phyloP scores from a whole-genome alignment of 768 basidiomycete genomes.

The Lentinula sp. region DNA sequence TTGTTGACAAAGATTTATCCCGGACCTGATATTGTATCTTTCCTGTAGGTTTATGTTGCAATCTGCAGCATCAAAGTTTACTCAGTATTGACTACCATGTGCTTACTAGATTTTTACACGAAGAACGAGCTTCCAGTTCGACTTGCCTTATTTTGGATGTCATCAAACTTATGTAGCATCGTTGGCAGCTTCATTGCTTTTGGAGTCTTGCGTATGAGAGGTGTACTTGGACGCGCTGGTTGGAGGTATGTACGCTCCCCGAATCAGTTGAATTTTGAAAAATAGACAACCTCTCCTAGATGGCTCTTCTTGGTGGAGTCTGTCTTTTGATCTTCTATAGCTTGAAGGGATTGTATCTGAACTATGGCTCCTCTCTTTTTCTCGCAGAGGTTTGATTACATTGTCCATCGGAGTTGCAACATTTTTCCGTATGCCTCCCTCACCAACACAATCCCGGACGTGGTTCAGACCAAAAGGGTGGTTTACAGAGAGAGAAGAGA shows the following conservation, averaged over 20 bases:
- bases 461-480: slow-evolving; percentile 58
- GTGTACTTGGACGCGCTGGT: slow-evolving; percentile 43
- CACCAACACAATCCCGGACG: slow-evolving; percentile 51
- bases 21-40: slow-evolving; percentile 55
- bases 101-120: slow-evolving; percentile 46
- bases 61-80: neutral
- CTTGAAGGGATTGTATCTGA: neutral
- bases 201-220: slow-evolving; percentile 56
- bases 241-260: slow-evolving; percentile 31
- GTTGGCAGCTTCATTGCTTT: slow-evolving; percentile 51
- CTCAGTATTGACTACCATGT: neutral
- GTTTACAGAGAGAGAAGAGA: slow-evolving; percentile 58
- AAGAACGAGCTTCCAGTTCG: slow-evolving; percentile 53
- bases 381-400: slow-evolving; percentile 37
- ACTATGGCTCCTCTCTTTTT: neutral
- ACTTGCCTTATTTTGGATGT: slow-evolving; percentile 51
- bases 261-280: neutral
- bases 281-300: slow-evolving; percentile 11
- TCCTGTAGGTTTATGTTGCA: slow-evolving; percentile 34
- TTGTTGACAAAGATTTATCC: slow-evolving; percentile 35
- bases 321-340: slow-evolving; percentile 6
- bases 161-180: slow-evolving; percentile 38
- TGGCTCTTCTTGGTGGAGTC: slow-evolving; percentile 57
- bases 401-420: slow-evolving; percentile 45
- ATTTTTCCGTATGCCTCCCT: slow-evolving; percentile 56